Conservation (phyloP, 2,329 filamentous ascomycete species). For the Boeremia lycopersici region DNA sequence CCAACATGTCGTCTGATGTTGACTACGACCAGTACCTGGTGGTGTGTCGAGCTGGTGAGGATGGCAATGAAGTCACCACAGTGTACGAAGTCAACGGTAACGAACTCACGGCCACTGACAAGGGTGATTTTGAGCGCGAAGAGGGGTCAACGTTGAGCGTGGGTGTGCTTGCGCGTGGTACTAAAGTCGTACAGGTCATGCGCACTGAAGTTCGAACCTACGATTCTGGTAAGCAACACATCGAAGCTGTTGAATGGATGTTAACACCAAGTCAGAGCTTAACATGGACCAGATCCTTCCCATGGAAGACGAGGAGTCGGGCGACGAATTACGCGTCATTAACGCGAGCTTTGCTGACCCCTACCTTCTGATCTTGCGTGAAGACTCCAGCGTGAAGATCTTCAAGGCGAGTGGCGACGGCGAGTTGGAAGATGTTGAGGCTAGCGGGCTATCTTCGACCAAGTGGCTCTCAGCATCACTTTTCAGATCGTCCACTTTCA, state of each 20-base stretch:
- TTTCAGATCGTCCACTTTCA: conserved; percentile 68
- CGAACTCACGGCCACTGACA: conserved; percentile 75
- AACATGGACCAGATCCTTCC: conserved; percentile 89
- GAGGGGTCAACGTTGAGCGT: conserved; percentile 87
- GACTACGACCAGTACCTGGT: conserved; percentile 83
- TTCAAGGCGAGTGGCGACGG: conserved; percentile 79
- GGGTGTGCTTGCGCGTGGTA: conserved; percentile 79
- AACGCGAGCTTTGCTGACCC: conserved; percentile 86
- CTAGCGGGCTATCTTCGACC: conserved; percentile 63
- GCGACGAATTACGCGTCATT: conserved; percentile 76
- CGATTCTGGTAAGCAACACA: conserved; percentile 72
- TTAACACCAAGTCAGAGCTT: conserved; percentile 64
- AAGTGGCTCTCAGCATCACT: conserved; percentile 86
- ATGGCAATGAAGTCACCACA: conserved; percentile 76
- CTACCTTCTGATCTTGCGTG: conserved; percentile 80
- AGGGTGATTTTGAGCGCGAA: conserved; percentile 89
- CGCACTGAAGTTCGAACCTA: conserved; percentile 88
- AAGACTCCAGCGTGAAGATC: conserved; percentile 80
- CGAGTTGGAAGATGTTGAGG: conserved; percentile 82
- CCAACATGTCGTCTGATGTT: conserved; percentile 53
- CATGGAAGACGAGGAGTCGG: conserved; percentile 82
- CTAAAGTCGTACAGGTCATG: conserved; percentile 84
- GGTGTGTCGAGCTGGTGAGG: conserved; percentile 70
- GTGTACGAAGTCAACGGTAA: conserved; percentile 77
- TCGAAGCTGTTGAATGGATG: not conserved